Conservation (phyloP, 2,329 filamentous ascomycete species). For the Neofusicoccum ribis region DNA sequence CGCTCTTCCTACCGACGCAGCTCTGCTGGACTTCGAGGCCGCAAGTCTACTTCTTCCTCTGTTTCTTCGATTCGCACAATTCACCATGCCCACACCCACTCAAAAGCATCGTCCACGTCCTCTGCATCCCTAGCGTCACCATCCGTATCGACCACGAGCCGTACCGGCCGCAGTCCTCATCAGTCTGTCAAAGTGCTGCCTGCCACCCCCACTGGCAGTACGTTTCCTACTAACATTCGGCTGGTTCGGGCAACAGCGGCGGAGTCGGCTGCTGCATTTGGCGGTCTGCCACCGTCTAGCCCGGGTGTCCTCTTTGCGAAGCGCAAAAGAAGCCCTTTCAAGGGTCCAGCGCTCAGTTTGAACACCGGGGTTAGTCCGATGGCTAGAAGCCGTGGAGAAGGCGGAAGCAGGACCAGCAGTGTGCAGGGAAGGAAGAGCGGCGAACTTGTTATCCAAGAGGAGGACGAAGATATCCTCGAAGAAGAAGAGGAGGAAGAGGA, state of each 20-base stretch:
- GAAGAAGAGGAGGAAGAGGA: constrained; percentile 26
- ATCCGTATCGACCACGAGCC: constrained; percentile 42
- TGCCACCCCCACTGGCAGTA: constrained; percentile 70
- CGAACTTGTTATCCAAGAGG: constrained; percentile 66
- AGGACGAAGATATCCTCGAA: constrained; percentile 39
- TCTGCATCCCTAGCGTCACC: constrained; percentile 64
- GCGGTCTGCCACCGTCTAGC: constrained; percentile 58
- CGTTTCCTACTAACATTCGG: constrained; percentile 84
- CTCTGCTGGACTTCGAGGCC: constrained; percentile 78
- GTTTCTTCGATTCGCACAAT: constrained; percentile 91
- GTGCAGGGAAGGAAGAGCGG: constrained; percentile 68
- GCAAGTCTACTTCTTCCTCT: constrained; percentile 94
- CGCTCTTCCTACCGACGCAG: constrained; percentile 81
- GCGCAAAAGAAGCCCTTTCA: constrained; percentile 78
- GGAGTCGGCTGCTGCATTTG: constrained; percentile 46
- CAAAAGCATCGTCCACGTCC: constrained; percentile 91
- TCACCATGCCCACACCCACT: constrained; percentile 83
- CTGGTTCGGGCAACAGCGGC: constrained; percentile 66
- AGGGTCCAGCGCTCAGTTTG: constrained; percentile 64
- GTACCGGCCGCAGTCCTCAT: constrained; percentile 75
- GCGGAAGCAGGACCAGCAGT: constrained; percentile 51
- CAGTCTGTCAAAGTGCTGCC: constrained; percentile 90
- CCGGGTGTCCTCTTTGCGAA: constrained; percentile 75
- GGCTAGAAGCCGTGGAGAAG: constrained; percentile 33
- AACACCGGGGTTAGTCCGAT: constrained; percentile 35